Evolutionary conservation across 2,329 filamentous ascomycete genomes (phyloP).

Genomic region (Xylaria sp.): DNA sequence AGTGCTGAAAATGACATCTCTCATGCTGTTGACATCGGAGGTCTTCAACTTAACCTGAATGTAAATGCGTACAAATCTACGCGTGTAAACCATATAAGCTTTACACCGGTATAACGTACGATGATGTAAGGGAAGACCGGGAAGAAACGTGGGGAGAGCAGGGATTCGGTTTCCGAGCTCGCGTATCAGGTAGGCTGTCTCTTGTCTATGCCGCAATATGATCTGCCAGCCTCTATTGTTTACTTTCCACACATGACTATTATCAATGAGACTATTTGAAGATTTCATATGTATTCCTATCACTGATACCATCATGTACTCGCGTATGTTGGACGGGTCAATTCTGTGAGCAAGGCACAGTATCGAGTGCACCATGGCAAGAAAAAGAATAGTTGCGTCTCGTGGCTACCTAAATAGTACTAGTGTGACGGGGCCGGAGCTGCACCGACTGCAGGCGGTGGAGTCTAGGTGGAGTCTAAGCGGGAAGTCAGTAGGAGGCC

Average conservation of each 20-base stretch:
- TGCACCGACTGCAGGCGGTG: background rate
- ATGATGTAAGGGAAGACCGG: constrained; percentile 11
- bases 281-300: too few relatives aligned
- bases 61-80: background rate
- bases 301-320: too few relatives aligned
- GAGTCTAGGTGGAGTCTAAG: background rate
- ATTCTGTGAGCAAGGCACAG: background rate
- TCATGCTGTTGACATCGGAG: too few relatives aligned
- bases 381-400: background rate
- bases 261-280: too few relatives aligned
- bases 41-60: too few relatives aligned
- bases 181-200: background rate
- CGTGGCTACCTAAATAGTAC: background rate
- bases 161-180: constrained; percentile 3
- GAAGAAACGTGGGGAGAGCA: constrained; percentile 16
- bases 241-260: too few relatives aligned
- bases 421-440: background rate
- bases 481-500: background rate
- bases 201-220: background rate
- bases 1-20: too few relatives aligned
- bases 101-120: constrained; percentile 7
- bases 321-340: too few relatives aligned
- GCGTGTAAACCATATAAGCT: background rate
- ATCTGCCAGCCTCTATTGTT: too few relatives aligned
- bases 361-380: background rate